Percentiles rank a stretch among this genome's conserved stretches.
These are phyloP conservation scores for Hevea brasiliensis DNA, from an alignment of 345 rosid genomes.

Conservation along the genomic window DNA sequence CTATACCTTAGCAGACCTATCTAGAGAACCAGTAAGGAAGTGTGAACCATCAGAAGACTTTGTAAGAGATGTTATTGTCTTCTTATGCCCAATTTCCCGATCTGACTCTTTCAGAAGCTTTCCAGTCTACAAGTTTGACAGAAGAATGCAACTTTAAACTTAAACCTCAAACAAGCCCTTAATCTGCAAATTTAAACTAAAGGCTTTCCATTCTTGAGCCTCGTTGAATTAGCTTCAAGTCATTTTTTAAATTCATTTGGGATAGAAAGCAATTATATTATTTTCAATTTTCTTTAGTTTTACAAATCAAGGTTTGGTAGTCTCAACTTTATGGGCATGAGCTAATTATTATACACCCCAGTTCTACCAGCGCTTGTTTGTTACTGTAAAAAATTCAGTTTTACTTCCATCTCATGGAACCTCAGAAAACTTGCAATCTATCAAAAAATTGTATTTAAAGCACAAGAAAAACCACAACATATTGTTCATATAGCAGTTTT, in stretches of 20 bases:
- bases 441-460: not conserved
- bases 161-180: not conserved
- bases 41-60: slow-evolving; percentile 85
- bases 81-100: slow-evolving; percentile 78
- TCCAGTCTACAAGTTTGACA: slow-evolving; percentile 59
- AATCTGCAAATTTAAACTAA: too few species aligned
- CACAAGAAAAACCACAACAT: not conserved
- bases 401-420: not conserved
- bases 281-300: not conserved
- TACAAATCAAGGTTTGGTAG: not conserved
- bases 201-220: too few species aligned
- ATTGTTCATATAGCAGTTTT: not conserved
- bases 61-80: slow-evolving; percentile 71
- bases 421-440: not conserved
- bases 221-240: not conserved
- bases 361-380: not conserved
- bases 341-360: not conserved
- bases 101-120: slow-evolving; percentile 68
- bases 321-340: not conserved
- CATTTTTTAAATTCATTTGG: not conserved
- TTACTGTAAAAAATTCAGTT: not conserved
- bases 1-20: slow-evolving; percentile 89
- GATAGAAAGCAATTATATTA: not conserved
- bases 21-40: slow-evolving; percentile 84
- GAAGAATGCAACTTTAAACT: not conserved